Base-by-base conservation (phyloP, 2,329 filamentous ascomycete species). In the Aciculosporium take region DNA sequence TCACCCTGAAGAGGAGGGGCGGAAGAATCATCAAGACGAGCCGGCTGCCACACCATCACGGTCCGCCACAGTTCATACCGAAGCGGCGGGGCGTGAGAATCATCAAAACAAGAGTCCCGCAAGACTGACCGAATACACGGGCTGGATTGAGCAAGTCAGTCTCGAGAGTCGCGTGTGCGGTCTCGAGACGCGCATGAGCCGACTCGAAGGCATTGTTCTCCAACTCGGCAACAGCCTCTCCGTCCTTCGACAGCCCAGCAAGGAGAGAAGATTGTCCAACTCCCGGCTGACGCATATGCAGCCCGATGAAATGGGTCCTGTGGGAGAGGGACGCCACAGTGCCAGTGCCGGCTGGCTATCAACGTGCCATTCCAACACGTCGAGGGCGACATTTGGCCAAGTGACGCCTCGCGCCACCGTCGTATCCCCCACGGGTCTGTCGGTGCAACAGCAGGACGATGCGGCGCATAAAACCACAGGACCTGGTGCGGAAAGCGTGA, bases 191-290 rank as follows among this genome's bases (percentile, higher is more conserved):
- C 65, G 67, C 5, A 65, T 76, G 50, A 58, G 65, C 17, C 68
- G 65, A 32, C 57, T 79, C 46, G 74, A 79, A 55, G 64, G 63
- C 20, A 61, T 72, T 4, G 64, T 76, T 4, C 60, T 64, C 41
- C 65, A 69, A 51, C 59, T 74, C 3, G 69, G 67, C 51, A 64
- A 70, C 37, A 51, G 65, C 5, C 59, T 65, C 7, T 62, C 68
- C 0, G 62, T 63, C 3, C 62, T 65, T 45, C 54, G 58, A 31
- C 44, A 34, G 15, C 37, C 41, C 47, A 57, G 13, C 56, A 60
- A 21, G 30, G 55, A 15, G 52, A 53, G 27, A 51, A 48, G 24
- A 50, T 58, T 8, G 50, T 48, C 39, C 29, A 20, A 15, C 5
- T 20, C 31, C 13, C 43, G 31, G 13, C 36, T 23, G 24, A 31